A percentile compares a stretch with the other conserved stretches of the same genome.
Evolutionary conservation across 73 alveolate genomes (phyloP).

Genomic region (Paramecium biaurelia): DNA sequence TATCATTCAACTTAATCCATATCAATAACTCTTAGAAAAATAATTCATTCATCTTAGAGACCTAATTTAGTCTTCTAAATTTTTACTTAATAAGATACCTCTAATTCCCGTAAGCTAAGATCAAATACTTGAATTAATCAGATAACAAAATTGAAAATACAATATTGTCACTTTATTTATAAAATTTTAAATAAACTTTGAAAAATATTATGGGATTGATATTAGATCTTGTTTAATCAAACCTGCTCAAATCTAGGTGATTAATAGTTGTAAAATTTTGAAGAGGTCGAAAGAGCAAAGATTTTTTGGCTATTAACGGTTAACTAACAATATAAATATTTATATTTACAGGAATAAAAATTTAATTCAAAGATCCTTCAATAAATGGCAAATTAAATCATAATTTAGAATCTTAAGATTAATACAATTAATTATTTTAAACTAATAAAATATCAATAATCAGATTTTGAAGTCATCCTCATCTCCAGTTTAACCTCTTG

Average conservation of each 20-base stretch:
- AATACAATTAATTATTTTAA: not conserved
- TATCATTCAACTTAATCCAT: not conserved
- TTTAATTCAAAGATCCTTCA: not conserved
- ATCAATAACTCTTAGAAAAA: not conserved
- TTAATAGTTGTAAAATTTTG: not conserved
- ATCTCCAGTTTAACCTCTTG: not conserved
- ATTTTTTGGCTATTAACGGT: not conserved
- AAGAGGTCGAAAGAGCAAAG: not conserved
- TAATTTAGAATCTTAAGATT: not conserved
- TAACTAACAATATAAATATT: not conserved
- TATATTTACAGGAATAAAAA: not conserved
- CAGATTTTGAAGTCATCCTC: not conserved
- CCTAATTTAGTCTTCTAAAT: not conserved
- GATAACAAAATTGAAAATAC: not conserved
- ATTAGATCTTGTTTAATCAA: too few species aligned
- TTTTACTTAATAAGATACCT: not conserved
- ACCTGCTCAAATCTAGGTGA: not conserved
- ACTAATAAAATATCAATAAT: not conserved
- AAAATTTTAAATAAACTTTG: too few species aligned
- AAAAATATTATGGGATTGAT: too few species aligned
- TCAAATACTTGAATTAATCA: not conserved
- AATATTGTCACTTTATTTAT: not conserved
- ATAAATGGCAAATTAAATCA: not conserved
- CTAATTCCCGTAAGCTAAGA: not conserved
- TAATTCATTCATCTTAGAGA: not conserved